phyloP scores from a whole-genome alignment of 2,329 filamentous ascomycete species.

The Alternaria conjuncta region DNA sequence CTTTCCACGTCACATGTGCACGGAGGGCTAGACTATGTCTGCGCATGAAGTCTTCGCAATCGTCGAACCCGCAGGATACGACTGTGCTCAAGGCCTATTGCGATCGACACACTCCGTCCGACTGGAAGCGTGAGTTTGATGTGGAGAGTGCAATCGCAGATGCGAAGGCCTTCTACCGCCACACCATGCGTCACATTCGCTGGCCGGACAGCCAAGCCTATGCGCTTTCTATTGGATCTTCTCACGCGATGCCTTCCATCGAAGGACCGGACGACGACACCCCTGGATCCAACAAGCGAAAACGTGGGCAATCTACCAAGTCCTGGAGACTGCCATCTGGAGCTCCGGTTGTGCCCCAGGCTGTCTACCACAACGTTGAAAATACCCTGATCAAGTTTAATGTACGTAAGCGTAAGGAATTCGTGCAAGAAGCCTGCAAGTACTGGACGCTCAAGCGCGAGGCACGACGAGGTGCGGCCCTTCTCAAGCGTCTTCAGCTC shows the following conservation, averaged over 20 bases:
- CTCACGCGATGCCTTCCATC: constrained; percentile 63
- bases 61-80: constrained; percentile 76
- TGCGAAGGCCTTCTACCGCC: constrained; percentile 87
- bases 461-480: constrained; percentile 84
- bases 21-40: constrained; percentile 85
- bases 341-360: constrained; percentile 89
- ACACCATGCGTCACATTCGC: constrained; percentile 83
- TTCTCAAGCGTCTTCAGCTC: constrained; percentile 90
- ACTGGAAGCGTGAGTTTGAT: constrained; percentile 86
- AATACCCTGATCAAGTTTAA: constrained; percentile 81
- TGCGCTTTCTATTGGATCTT: constrained; percentile 79
- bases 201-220: constrained; percentile 92
- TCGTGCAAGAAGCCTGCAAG: constrained; percentile 88
- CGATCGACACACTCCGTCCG: constrained; percentile 88
- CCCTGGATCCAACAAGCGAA: constrained; percentile 65
- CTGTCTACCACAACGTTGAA: constrained; percentile 86
- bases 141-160: constrained; percentile 81
- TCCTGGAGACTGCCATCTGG: constrained; percentile 94
- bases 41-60: constrained; percentile 94
- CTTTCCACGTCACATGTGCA: constrained; percentile 97
- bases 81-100: constrained; percentile 93
- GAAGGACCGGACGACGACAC: constrained; percentile 57
- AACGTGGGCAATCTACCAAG: constrained; percentile 62
- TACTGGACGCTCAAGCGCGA: constrained; percentile 99
- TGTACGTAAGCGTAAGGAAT: constrained; percentile 88